Base-by-base conservation (phyloP, 192 early-diverging fungal genomes). In the Anaeromyces robustus region DNA sequence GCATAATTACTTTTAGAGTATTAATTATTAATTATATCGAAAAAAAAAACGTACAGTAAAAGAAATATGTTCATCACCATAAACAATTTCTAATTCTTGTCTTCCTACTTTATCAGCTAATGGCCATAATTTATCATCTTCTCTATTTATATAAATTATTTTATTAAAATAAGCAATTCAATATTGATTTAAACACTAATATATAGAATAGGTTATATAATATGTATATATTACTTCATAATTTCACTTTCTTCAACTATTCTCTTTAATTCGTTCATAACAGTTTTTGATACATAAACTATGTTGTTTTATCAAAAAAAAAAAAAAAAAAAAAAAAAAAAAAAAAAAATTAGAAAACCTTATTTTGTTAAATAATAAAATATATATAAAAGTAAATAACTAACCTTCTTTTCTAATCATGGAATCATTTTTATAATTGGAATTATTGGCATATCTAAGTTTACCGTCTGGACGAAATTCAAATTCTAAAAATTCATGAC, bases 401-500 rank as follows among this genome's bases (percentile, higher is more conserved):
- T 37, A 85, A 94, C 94, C 92, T 83, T 95, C 91, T 85, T 99
- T 99, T 82, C 92, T 89, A 85, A 99, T 98, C 86, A 99, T 89
- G 37, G 93, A 93, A 85, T 98, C 97, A 82, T 97, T 95, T 82
- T 97, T 93, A 87, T 99, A 99, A 84, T 96, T 96, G 29, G 96
- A 97, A 88, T 97, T 94, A 89, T 99, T 99, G 78, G 96, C 95
- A 86, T 99, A 99, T 79, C 95, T 91, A 78, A 97, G 94, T 52
- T 90, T 89, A 68, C 96, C 96, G 77, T 95, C 92, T 14, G 90
- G 88, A 81, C 92, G 87, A 80, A 99, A 92, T 86, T 99, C 97
- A 84, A 98, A 99, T 84, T 97, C 95, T 39, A 99, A 90, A 86
- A 98, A 99, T 91, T 99, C 97, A 87, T 99, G 96, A 31, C 97